phyloP scores from a whole-genome alignment of 2,329 filamentous ascomycete species.

The Penicillium corylophilum region DNA sequence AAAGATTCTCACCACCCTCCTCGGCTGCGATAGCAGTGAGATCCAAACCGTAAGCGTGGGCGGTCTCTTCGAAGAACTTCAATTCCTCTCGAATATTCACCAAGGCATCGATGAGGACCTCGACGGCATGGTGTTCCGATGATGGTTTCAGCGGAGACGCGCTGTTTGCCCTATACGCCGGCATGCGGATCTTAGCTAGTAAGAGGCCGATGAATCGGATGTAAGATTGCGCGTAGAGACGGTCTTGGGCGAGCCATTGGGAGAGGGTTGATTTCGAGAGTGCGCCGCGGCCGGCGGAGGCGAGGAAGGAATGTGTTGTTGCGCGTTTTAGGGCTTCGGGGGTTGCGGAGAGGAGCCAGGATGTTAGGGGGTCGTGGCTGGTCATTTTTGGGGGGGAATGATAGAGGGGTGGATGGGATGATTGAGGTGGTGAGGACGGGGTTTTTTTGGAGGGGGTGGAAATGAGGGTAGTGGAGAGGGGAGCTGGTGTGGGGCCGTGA shows the following conservation, averaged over 20 bases:
- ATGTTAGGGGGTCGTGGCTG: conserved; percentile 49
- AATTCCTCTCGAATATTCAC: conserved; percentile 67
- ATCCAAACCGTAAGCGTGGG: conserved; percentile 58
- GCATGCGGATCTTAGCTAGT: conserved; percentile 60
- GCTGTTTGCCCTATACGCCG: conserved; percentile 34
- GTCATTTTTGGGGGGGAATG: conserved; percentile 24
- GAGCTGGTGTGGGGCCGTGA: not conserved
- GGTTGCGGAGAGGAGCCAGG: conserved; percentile 55
- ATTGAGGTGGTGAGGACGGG: not conserved
- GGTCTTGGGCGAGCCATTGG: conserved; percentile 70
- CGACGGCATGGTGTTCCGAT: conserved; percentile 57
- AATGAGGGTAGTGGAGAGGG: not conserved
- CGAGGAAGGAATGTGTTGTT: conserved; percentile 67
- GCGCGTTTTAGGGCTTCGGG: conserved; percentile 52
- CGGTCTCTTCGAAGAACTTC: conserved; percentile 65
- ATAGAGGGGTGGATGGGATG: not conserved
- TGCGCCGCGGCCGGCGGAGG: conserved; percentile 62
- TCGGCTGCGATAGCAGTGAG: conserved; percentile 43
- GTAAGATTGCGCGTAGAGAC: conserved; percentile 69
- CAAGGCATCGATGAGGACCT: conserved; percentile 63
- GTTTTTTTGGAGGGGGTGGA: not conserved
- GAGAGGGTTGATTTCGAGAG: conserved; percentile 57
- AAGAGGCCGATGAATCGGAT: conserved; percentile 66
- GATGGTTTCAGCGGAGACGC: conserved; percentile 27
- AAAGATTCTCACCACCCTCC: conserved; percentile 35